Evolutionary conservation across 208 protist genomes (phyloP), one percentile per base, ranked within the genome.

Genomic region (Crithidia expoeki): DNA sequence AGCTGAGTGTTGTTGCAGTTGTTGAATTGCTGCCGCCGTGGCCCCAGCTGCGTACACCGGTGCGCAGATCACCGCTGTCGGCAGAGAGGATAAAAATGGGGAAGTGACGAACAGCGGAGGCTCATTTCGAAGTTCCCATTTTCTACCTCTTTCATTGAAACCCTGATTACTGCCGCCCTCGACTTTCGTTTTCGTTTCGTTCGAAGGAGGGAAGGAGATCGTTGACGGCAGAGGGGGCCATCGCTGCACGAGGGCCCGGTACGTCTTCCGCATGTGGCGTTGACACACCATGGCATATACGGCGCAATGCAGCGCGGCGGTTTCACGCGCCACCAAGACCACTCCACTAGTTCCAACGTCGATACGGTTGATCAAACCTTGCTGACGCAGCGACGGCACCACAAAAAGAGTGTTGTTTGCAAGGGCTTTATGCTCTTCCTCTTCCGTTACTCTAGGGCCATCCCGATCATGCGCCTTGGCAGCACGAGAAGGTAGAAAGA

Each of bases 361-460:
- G 47, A 95, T 89, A 51, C 90, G 90, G 56, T 95, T 95, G 28
- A 95, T 76, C 27, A 95, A 79, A 0, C 87, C 90, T 66, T 91
- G 84, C 68, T 95, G 86, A 50, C 79, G 86, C 38, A 83, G 64
- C 16, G 81, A 70, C 2, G 88, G 85, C 10, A 81, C 65, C 1
- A 51, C 56, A 30, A 16, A n/a, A n/a, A n/a, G n/a, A n/a, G n/a
- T n/a, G n/a, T n/a, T n/a, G n/a, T n/a, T n/a, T n/a, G n/a, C n/a
- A n/a, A n/a, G n/a, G n/a, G n/a, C n/a, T n/a, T n/a, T n/a, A n/a
- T n/a, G n/a, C n/a, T n/a, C n/a, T n/a, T n/a, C n/a, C n/a, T n/a
- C n/a, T n/a, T n/a, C n/a, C n/a, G n/a, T n/a, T n/a, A n/a, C n/a
- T n/a, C n/a, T n/a, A n/a, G n/a, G n/a, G n/a, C n/a, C n/a, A n/a